Evolutionary conservation across 768 basidiomycete species (phyloP).

Genomic region (Hydnum rufescens): DNA sequence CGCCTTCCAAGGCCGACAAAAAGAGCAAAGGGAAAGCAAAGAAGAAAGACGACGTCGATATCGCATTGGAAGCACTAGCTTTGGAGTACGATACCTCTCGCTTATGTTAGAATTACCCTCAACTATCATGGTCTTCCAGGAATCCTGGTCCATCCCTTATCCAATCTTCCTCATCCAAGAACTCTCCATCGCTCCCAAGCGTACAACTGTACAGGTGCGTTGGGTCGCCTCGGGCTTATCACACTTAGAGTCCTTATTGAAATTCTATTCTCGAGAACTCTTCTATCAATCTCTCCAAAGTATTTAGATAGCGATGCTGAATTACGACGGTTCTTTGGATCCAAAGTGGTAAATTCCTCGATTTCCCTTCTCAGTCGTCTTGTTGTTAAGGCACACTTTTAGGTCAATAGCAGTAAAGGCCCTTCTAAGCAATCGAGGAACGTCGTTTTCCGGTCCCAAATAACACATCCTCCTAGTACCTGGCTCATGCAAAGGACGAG

Average conservation of each 20-base stretch:
- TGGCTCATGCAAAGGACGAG: constrained; percentile 29
- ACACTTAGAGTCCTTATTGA: too few relatives aligned
- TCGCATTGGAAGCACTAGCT: constrained; percentile 68
- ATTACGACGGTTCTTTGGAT: constrained; percentile 83
- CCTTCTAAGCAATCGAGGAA: neutral
- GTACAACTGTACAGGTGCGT: too few relatives aligned
- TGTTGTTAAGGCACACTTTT: constrained; percentile 12
- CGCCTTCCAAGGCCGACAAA: constrained; percentile 27
- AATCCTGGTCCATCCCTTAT: neutral
- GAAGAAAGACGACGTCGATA: constrained; percentile 59
- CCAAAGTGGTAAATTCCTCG: constrained; percentile 46
- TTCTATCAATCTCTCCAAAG: constrained; percentile 61
- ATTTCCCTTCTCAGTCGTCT: neutral
- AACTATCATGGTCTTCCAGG: neutral
- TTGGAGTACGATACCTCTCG: constrained; percentile 31
- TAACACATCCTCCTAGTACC: constrained; percentile 49
- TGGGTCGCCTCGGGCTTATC: too few relatives aligned
- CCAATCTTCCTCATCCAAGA: neutral
- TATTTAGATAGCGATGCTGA: constrained; percentile 81
- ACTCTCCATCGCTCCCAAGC: too few relatives aligned
- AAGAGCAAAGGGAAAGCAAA: constrained; percentile 42
- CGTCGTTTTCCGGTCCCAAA: constrained; percentile 31
- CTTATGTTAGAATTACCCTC: neutral
- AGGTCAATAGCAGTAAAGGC: constrained; percentile 6
- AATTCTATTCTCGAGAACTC: too few relatives aligned